Conservation (phyloP, 331 rosid genomes). For the Acacia concinna region DNA sequence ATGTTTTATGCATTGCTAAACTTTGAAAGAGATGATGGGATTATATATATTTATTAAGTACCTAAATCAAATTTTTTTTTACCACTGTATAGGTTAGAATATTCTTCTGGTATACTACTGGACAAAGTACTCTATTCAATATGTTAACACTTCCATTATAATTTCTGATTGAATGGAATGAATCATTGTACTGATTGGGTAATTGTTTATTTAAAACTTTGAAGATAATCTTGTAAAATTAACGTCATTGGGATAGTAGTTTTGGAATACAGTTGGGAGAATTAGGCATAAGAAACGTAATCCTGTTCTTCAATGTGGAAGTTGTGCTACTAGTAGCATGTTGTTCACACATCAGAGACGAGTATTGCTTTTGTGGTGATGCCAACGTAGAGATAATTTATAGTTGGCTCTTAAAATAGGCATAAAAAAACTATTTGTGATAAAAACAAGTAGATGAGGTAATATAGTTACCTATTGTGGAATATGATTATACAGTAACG, state of each 20-base stretch:
- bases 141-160: not conserved
- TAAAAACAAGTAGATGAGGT: too few species aligned
- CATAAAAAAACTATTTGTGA: too few species aligned
- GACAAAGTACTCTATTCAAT: not conserved
- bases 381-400: not conserved
- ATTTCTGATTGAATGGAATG: constrained; percentile 6
- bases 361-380: not conserved
- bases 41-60: not conserved
- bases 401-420: not conserved
- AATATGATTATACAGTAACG: too few species aligned
- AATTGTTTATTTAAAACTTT: not conserved
- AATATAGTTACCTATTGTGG: too few species aligned
- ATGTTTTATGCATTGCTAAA: not conserved
- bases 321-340: not conserved
- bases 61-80: not conserved
- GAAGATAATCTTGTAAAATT: not conserved
- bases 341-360: not conserved
- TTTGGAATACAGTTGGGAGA: not conserved
- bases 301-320: not conserved
- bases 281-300: not conserved
- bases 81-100: not conserved
- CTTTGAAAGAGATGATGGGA: not conserved
- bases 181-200: not conserved
- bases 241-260: not conserved
- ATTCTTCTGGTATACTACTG: not conserved